Conservation (phyloP, 1,284 basidiomycete genomes). For the Omphalotus olearius region DNA sequence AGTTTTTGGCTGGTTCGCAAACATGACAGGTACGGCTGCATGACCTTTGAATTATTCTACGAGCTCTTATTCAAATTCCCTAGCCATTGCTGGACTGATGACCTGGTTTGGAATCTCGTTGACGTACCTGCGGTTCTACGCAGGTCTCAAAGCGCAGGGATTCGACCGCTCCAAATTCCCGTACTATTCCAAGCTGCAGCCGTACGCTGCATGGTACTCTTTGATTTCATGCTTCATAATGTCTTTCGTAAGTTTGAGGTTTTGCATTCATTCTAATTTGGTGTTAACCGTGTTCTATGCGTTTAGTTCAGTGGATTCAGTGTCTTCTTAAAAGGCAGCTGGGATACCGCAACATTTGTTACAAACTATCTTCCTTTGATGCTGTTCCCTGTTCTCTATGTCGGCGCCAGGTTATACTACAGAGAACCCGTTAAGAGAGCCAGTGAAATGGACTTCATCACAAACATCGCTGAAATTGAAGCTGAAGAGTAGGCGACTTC, state of each 20-base stretch:
- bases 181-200: conserved; percentile 56
- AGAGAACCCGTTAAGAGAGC: conserved; percentile 41
- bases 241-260: conserved; percentile 52
- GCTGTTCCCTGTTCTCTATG: conserved; percentile 76
- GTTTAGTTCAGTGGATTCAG: conserved; percentile 67
- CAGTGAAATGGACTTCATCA: conserved; percentile 77
- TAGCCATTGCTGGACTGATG: conserved; percentile 49
- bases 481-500: conserved; percentile 50
- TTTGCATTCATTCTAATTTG: background rate
- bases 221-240: conserved; percentile 52
- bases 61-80: conserved; percentile 30
- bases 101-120: conserved; percentile 84
- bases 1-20: conserved; percentile 77
- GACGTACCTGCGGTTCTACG: conserved; percentile 76
- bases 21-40: conserved; percentile 47
- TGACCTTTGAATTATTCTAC: background rate
- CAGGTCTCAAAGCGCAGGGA: conserved; percentile 73
- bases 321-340: conserved; percentile 70
- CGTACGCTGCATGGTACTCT: conserved; percentile 72
- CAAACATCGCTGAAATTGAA: conserved; percentile 69
- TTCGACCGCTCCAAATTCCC: conserved; percentile 65
- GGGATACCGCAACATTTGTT: conserved; percentile 60
- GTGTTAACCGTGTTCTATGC: background rate
- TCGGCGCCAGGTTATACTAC: conserved; percentile 51
- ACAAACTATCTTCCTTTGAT: conserved; percentile 77